These are phyloP conservation scores for Auricularia sp. DNA, from an alignment of 768 basidiomycete genomes.

Conservation along the genomic window DNA sequence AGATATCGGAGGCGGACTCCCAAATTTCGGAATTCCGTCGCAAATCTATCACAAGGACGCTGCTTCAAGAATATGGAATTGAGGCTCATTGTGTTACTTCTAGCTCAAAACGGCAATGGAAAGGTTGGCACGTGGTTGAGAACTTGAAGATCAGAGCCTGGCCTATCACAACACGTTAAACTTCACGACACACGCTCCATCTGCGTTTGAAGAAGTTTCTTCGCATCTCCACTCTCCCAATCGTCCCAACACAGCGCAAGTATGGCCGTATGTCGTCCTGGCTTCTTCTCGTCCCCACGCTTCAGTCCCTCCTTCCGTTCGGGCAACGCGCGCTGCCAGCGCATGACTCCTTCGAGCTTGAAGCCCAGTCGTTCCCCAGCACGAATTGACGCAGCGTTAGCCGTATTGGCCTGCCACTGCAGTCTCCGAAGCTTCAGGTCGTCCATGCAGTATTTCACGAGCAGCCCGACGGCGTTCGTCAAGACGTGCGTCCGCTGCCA, in stretches of 20 bases:
- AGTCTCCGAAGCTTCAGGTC: conserved; percentile 52
- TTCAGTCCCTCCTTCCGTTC: conserved; percentile 19
- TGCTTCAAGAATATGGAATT: no score
- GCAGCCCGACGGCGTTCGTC: conserved; percentile 31
- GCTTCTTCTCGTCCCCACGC: background rate
- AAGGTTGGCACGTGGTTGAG: no score
- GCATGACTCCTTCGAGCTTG: conserved; percentile 36
- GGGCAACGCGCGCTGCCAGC: conserved; percentile 45
- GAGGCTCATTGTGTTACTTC: no score
- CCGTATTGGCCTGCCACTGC: conserved; percentile 45
- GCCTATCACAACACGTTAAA: background rate
- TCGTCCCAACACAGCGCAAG: conserved; percentile 1
- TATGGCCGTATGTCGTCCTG: background rate
- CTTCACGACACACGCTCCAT: background rate
- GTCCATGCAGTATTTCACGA: conserved; percentile 23
- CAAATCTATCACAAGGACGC: no score
- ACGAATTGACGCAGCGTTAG: conserved; percentile 37
- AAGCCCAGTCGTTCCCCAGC: conserved; percentile 55
- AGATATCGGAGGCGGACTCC: no score
- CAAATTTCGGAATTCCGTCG: no score
- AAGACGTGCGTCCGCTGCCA: conserved; percentile 60
- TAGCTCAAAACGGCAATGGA: no score
- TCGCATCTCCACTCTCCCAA: background rate
- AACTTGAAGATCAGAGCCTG: background rate
- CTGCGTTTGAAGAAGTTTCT: background rate